These are phyloP conservation scores for Rubus idaeus DNA, from an alignment of 306 rosid species.

Conservation along the genomic window DNA sequence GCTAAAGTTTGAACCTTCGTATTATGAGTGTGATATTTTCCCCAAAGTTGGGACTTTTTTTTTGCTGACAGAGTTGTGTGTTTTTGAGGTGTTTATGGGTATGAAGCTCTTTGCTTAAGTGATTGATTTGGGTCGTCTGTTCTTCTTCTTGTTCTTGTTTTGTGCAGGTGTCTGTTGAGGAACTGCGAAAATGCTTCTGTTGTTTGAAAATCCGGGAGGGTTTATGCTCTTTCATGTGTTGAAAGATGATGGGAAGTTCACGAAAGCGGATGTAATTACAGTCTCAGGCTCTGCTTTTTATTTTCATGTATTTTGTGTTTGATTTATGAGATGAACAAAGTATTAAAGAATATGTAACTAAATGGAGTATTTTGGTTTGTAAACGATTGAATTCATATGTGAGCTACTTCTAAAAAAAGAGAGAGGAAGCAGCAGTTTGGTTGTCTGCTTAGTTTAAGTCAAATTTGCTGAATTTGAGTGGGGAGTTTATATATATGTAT, in stretches of 20 bases:
- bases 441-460: background rate
- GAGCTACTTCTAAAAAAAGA: background rate
- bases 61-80: no score
- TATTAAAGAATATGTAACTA: background rate
- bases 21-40: background rate
- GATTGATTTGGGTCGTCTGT: background rate
- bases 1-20: conserved; percentile 3
- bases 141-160: background rate
- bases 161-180: conserved; percentile 34
- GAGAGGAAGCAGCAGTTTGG: background rate
- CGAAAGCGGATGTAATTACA: conserved; percentile 64
- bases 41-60: no score
- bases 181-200: conserved; percentile 54
- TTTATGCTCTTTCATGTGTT: conserved; percentile 77
- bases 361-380: background rate
- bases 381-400: background rate
- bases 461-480: background rate
- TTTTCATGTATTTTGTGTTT: background rate
- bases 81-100: background rate
- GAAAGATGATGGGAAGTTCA: conserved; percentile 69
- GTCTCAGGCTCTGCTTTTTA: background rate
- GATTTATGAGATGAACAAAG: background rate
- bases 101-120: background rate
- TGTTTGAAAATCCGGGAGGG: conserved; percentile 80
- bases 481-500: background rate